phyloP scores from a whole-genome alignment of 1,139 yeast species.

The Saccharomyces hybrid region DNA sequence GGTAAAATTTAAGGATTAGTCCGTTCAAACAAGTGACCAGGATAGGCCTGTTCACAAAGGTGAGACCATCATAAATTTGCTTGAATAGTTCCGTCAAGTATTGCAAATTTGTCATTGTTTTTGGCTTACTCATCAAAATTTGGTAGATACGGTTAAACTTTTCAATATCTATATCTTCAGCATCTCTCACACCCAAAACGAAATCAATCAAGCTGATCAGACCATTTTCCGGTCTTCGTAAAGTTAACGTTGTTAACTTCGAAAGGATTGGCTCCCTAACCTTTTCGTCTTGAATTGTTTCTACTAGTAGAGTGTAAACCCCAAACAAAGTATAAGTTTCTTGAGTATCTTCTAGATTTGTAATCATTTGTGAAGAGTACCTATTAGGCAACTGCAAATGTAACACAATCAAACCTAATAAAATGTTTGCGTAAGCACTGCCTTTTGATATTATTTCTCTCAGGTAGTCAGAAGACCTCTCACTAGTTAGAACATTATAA shows the following conservation, averaged over 20 bases:
- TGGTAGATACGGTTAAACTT: constrained; percentile 60
- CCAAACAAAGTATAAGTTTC: constrained; percentile 57
- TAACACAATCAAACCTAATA: neutral
- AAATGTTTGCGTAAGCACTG: constrained; percentile 54
- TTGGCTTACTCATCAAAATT: constrained; percentile 57
- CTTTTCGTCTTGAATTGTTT: constrained; percentile 37
- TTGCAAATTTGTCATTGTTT: constrained; percentile 36
- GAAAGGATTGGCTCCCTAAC: constrained; percentile 41
- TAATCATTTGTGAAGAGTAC: constrained; percentile 11
- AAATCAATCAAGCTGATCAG: constrained; percentile 67
- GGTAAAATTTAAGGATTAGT: constrained; percentile 47
- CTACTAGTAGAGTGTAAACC: constrained; percentile 46
- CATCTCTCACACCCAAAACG: constrained; percentile 67
- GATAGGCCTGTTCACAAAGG: constrained; percentile 54
- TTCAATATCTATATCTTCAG: constrained; percentile 54
- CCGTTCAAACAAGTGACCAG: constrained; percentile 53
- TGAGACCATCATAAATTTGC: constrained; percentile 53
- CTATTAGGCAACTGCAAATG: neutral
- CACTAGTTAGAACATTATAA: constrained; percentile 8
- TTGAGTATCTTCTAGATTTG: constrained; percentile 37
- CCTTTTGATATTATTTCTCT: constrained; percentile 53
- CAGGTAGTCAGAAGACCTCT: constrained; percentile 30
- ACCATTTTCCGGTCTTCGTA: constrained; percentile 56
- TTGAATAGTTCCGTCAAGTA: constrained; percentile 52
- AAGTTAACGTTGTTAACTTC: constrained; percentile 48